Conservation (phyloP, 495 filamentous ascomycete genomes). For the Staphylotrichum longicolle region DNA sequence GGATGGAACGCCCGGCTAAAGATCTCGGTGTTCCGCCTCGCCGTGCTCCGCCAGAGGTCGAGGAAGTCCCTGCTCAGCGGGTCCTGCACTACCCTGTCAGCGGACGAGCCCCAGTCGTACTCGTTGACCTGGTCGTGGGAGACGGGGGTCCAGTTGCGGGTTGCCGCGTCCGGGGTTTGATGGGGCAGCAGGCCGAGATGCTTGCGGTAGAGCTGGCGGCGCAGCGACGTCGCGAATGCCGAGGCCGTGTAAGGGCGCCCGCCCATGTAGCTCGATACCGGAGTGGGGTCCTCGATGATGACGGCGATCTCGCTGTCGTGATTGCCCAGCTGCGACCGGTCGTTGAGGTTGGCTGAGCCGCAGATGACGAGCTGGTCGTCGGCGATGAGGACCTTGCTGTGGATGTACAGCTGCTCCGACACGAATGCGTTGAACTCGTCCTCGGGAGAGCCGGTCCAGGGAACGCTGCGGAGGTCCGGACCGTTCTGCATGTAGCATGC, state of each 20-base stretch:
- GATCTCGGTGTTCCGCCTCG: constrained; percentile 76
- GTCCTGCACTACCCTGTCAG: constrained; percentile 74
- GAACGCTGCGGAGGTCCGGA: constrained; percentile 68
- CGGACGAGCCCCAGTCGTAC: constrained; percentile 77
- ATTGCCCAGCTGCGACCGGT: constrained; percentile 83
- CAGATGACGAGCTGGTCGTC: constrained; percentile 87
- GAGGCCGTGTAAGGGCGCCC: constrained; percentile 67
- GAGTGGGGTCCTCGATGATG: constrained; percentile 59
- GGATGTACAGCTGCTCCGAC: constrained; percentile 89
- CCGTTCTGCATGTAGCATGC: constrained; percentile 84
- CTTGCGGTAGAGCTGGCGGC: constrained; percentile 84
- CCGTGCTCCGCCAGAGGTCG: constrained; percentile 69
- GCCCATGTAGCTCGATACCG: constrained; percentile 68
- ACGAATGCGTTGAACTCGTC: constrained; percentile 86
- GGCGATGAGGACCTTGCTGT: constrained; percentile 90
- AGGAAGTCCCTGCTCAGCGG: constrained; percentile 66
- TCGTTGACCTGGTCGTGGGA: constrained; percentile 59
- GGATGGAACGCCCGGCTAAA: constrained; percentile 84
- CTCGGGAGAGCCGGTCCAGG: constrained; percentile 72
- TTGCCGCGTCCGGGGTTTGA: constrained; percentile 59
- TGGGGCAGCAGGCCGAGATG: constrained; percentile 80
- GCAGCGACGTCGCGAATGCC: constrained; percentile 78
- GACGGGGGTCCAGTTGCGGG: constrained; percentile 75
- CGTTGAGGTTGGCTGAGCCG: constrained; percentile 92
- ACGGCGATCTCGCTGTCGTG: constrained; percentile 63